These are phyloP conservation scores for Dentipellis sp. DNA, from an alignment of 768 basidiomycete genomes.

Conservation along the genomic window DNA sequence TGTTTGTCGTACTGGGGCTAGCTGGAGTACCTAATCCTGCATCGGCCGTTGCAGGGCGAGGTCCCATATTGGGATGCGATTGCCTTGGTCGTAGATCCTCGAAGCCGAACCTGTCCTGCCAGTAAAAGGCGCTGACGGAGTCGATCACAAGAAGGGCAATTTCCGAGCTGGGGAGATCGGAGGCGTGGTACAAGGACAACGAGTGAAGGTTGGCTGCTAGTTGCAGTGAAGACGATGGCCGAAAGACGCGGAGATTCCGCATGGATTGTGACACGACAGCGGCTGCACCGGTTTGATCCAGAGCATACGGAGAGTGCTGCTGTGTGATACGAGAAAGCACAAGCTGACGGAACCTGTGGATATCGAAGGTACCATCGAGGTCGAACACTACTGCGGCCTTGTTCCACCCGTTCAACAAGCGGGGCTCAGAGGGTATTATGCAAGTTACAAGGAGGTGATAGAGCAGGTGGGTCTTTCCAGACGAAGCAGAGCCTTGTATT, in stretches of 20 bases:
- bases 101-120: conserved; percentile 59
- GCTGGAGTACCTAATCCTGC: background rate
- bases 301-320: conserved; percentile 13
- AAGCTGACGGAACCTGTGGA: conserved; percentile 43
- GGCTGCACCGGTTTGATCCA: background rate
- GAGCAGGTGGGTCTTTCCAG: conserved; percentile 75
- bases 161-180: conserved; percentile 39
- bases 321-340: conserved; percentile 37
- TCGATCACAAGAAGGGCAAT: conserved; percentile 66
- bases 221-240: conserved; percentile 55
- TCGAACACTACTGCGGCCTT: conserved; percentile 65
- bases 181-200: conserved; percentile 45
- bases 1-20: conserved; percentile 20
- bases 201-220: conserved; percentile 58
- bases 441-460: conserved; percentile 54
- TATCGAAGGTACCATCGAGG: conserved; percentile 56
- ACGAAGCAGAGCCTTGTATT: conserved; percentile 64
- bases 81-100: conserved; percentile 33
- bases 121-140: conserved; percentile 69
- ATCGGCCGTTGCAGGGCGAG: conserved; percentile 8
- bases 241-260: conserved; percentile 56
- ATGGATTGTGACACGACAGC: conserved; percentile 32
- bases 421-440: conserved; percentile 34
- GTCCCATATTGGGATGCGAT: conserved; percentile 14
- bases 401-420: conserved; percentile 41